phyloP scores from a whole-genome alignment of 176 grass and related monocot genomes.

The Cenchrus purpureus region DNA sequence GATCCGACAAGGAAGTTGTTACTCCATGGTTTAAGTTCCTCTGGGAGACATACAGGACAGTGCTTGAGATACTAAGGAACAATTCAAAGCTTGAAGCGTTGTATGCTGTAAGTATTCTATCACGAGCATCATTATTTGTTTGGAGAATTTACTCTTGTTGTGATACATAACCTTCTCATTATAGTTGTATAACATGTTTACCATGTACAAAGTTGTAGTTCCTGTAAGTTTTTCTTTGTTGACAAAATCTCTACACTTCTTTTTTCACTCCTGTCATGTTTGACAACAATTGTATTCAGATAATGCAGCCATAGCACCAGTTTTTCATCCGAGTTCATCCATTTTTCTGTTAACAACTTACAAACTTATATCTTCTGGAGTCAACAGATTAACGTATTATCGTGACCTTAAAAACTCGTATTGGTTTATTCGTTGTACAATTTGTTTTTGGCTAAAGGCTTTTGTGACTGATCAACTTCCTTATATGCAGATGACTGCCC shows the following conservation, averaged over 20 bases:
- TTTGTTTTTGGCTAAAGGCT: neutral
- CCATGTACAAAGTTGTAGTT: neutral
- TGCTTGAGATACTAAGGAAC: conserved; percentile 90
- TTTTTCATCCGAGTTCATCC: neutral
- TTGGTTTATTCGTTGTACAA: neutral
- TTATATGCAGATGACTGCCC: conserved; percentile 83
- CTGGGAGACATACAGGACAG: conserved; percentile 96
- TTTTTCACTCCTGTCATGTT: neutral
- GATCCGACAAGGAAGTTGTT: conserved; percentile 90
- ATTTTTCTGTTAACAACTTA: neutral
- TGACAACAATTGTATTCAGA: neutral
- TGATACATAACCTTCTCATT: neutral
- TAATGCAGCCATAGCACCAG: neutral
- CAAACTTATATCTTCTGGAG: neutral
- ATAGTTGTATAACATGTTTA: neutral
- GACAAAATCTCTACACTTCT: neutral
- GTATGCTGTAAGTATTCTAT: conserved; percentile 77
- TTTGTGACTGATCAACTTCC: conserved; percentile 19
- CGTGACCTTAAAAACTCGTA: neutral
- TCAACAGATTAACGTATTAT: neutral
- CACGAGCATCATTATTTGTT: neutral
- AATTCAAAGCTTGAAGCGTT: conserved; percentile 95
- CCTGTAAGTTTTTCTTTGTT: neutral
- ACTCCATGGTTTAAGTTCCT: conserved; percentile 99
- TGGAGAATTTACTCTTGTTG: conserved; percentile 22